Evolutionary conservation across 108 stramenopile genomes (phyloP).

Genomic region (Stephanodiscus triporus): DNA sequence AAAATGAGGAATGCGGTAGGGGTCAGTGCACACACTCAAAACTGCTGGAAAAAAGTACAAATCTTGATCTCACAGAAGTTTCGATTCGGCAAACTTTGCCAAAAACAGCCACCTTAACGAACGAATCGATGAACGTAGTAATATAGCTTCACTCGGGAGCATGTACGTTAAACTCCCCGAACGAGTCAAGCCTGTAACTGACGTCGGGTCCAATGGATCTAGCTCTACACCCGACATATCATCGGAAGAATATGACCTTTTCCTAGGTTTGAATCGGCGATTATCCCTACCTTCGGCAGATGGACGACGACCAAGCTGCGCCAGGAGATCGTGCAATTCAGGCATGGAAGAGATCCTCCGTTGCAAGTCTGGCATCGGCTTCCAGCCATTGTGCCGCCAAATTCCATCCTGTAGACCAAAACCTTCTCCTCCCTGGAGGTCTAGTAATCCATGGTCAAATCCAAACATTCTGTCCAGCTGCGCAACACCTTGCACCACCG

Average conservation of each 20-base stretch:
- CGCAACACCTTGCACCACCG: slow-evolving; percentile 55
- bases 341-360: slow-evolving; percentile 52
- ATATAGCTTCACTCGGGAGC: slow-evolving; percentile 77
- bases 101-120: slow-evolving; percentile 67
- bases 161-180: slow-evolving; percentile 68
- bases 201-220: slow-evolving; percentile 58
- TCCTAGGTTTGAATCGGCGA: slow-evolving; percentile 60
- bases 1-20: background rate
- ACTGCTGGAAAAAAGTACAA: background rate
- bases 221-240: slow-evolving; percentile 65
- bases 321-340: slow-evolving; percentile 57
- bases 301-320: slow-evolving; percentile 60
- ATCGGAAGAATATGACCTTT: slow-evolving; percentile 35
- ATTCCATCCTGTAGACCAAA: slow-evolving; percentile 76
- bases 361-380: slow-evolving; percentile 59
- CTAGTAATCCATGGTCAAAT: slow-evolving; percentile 61
- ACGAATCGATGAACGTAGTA: slow-evolving; percentile 47
- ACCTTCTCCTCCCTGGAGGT: slow-evolving; percentile 37
- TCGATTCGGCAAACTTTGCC: slow-evolving; percentile 70
- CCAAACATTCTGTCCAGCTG: slow-evolving; percentile 71
- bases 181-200: slow-evolving; percentile 59
- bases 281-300: slow-evolving; percentile 55
- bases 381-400: slow-evolving; percentile 74
- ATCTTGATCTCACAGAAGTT: slow-evolving; percentile 47
- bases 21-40: background rate